Conservation (phyloP, 1,284 basidiomycete species). For the Melampsora americana region DNA sequence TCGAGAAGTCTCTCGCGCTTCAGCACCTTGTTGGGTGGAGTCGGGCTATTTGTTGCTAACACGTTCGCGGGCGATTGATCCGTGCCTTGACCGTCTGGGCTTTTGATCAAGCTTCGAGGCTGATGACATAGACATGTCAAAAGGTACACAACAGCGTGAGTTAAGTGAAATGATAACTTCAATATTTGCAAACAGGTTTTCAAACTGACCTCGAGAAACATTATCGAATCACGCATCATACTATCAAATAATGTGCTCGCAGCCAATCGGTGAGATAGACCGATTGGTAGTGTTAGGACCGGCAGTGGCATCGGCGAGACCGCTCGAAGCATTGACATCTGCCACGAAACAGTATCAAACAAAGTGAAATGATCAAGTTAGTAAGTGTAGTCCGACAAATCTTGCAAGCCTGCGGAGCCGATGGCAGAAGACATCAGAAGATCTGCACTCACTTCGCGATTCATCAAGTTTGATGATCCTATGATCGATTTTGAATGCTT, state of each 20-base stretch:
- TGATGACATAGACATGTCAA: not conserved
- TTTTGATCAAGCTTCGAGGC: conserved; percentile 1
- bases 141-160: not conserved
- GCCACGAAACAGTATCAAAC: not conserved
- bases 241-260: not conserved
- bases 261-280: not conserved
- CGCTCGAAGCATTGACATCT: not conserved
- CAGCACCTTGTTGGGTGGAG: not conserved
- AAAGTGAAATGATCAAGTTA: not conserved
- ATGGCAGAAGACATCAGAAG: not conserved
- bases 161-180: not conserved
- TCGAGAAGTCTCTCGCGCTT: not conserved
- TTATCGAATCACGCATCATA: not conserved
- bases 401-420: not conserved
- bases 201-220: conserved; percentile 1
- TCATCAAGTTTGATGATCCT: not conserved
- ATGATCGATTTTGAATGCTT: not conserved
- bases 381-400: not conserved
- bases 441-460: not conserved
- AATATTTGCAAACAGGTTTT: not conserved
- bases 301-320: not conserved
- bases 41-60: not conserved
- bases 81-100: not conserved
- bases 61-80: no score
- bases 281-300: not conserved